Conservation (phyloP, 441 rosid genomes). For the Flueggea neowawraea region DNA sequence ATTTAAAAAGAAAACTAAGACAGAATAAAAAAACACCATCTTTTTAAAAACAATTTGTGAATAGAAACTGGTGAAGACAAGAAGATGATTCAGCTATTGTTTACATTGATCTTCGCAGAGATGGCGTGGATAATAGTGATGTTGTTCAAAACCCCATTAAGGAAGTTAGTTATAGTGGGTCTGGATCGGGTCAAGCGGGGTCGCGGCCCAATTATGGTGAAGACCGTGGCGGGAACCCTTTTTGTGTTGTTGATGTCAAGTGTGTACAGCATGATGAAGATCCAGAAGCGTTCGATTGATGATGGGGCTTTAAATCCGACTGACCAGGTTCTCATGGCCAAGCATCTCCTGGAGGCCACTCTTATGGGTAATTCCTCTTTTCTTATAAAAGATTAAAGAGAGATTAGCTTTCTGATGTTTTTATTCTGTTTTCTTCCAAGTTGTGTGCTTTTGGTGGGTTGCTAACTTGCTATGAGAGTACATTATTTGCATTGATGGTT, state of each 20-base stretch:
- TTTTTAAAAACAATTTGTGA: not conserved
- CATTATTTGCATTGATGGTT: not conserved
- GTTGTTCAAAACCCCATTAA: conserved; percentile 70
- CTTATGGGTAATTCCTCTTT: conserved; percentile 62
- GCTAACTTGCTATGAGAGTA: not conserved
- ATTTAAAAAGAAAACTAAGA: not conserved
- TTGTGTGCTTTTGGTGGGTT: conserved; percentile 7
- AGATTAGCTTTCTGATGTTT: conserved; percentile 4
- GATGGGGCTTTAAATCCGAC: conserved; percentile 70
- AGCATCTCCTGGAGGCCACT: conserved; percentile 79
- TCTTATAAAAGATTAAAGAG: not conserved
- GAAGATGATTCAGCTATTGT: conserved; percentile 72
- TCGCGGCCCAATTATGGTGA: conserved; percentile 69
- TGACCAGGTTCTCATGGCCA: conserved; percentile 77
- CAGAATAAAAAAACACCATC: not conserved
- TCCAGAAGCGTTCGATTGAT: conserved; percentile 53
- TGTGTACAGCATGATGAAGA: conserved; percentile 52
- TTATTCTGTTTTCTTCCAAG: conserved; percentile 2
- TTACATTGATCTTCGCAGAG: conserved; percentile 52
- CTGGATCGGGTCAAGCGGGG: conserved; percentile 85
- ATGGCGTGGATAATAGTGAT: conserved; percentile 65
- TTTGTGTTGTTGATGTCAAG: conserved; percentile 55
- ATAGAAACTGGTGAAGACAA: not conserved
- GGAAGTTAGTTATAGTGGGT: conserved; percentile 59
- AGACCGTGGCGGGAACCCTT: conserved; percentile 64